phyloP scores from a whole-genome alignment of 176 grass and related monocot genomes.

The Eragrostis curvula region DNA sequence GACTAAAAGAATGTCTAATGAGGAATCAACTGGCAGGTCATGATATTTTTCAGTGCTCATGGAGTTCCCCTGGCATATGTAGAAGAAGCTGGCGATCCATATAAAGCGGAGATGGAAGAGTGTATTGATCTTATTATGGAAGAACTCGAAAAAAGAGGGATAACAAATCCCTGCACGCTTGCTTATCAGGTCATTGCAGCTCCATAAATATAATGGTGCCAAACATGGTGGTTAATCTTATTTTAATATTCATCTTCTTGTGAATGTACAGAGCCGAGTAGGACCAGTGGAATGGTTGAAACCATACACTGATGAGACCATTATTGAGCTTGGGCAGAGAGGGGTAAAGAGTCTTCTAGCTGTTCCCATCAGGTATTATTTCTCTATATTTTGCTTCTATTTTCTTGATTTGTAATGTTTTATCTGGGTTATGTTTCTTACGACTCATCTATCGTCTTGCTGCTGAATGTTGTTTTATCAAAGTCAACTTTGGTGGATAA shows the following conservation, averaged over 20 bases:
- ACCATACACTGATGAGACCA: conserved; percentile 98
- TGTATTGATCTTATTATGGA: conserved; percentile 97
- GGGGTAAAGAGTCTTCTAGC: conserved; percentile 89
- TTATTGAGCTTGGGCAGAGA: conserved; percentile 88
- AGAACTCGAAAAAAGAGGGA: conserved; percentile 80
- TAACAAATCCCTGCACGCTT: conserved; percentile 84
- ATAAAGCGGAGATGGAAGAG: conserved; percentile 99
- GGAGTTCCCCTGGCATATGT: conserved; percentile 98
- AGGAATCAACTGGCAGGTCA: conserved; percentile 65
- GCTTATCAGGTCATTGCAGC: conserved; percentile 75
- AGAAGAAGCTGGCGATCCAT: conserved; percentile 98
- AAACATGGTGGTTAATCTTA: conserved; percentile 20
- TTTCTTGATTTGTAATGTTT: background rate
- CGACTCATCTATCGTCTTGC: background rate
- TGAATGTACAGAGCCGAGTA: conserved; percentile 82
- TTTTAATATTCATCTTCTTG: conserved; percentile 21
- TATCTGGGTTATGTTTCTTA: background rate
- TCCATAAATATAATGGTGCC: background rate
- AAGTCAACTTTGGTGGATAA: background rate
- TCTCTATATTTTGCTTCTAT: conserved; percentile 27
- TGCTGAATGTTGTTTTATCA: background rate
- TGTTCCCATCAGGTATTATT: conserved; percentile 85
- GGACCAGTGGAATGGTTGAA: conserved; percentile 98
- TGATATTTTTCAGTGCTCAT: conserved; percentile 99
- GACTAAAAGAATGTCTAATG: conserved; percentile 14